Conservation (phyloP, 2,329 filamentous ascomycete species). For the Neonectria ditissima region DNA sequence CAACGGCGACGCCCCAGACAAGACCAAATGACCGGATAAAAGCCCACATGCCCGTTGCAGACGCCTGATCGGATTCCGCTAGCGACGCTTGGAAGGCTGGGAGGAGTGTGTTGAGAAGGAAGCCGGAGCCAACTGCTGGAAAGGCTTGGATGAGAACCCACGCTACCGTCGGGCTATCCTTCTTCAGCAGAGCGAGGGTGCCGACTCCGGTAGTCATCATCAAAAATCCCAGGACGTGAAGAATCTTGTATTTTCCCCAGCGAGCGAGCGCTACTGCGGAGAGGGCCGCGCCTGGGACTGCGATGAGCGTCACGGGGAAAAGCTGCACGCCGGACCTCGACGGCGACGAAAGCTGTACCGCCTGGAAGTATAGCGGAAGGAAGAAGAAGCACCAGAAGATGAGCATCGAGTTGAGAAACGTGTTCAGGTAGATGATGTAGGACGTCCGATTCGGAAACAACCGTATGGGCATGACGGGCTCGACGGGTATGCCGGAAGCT, state of each 20-base stretch:
- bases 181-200: constrained; percentile 53
- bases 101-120: constrained; percentile 56
- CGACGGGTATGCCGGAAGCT: constrained; percentile 31
- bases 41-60: constrained; percentile 52
- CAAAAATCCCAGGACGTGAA: constrained; percentile 53
- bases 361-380: constrained; percentile 61
- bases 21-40: constrained; percentile 59
- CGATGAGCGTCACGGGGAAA: constrained; percentile 46
- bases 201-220: constrained; percentile 55
- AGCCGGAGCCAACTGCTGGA: constrained; percentile 54
- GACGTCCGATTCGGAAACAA: constrained; percentile 38
- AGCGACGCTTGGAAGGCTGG: constrained; percentile 56
- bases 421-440: constrained; percentile 36
- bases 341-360: constrained; percentile 50
- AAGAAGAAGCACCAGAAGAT: constrained; percentile 55
- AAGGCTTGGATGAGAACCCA: constrained; percentile 57
- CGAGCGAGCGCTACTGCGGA: constrained; percentile 46
- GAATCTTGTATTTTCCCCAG: constrained; percentile 47
- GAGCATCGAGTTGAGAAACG: constrained; percentile 35
- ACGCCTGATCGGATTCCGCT: constrained; percentile 50
- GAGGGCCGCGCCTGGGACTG: constrained; percentile 43
- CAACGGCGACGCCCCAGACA: constrained; percentile 59
- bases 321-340: constrained; percentile 48
- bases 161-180: constrained; percentile 44
- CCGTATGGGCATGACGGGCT: constrained; percentile 41